phyloP scores from a whole-genome alignment of 371 early-diverging fungal genomes.

The Mortierella polycephala region DNA sequence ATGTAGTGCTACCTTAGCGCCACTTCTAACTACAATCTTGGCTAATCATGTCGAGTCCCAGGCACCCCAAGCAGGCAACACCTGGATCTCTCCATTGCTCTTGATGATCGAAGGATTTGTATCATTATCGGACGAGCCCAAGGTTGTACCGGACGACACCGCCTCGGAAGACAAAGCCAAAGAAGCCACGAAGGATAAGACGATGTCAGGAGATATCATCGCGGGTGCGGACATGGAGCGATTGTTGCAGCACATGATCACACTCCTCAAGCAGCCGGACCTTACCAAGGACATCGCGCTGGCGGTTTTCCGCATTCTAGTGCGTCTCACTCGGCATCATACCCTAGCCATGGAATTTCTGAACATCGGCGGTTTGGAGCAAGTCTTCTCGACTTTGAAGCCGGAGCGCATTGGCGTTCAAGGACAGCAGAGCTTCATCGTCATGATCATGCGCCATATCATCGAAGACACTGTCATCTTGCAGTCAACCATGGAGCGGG shows the following conservation, averaged over 20 bases:
- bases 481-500: conserved; percentile 76
- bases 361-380: conserved; percentile 69
- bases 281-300: conserved; percentile 66
- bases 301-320: conserved; percentile 81
- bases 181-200: conserved; percentile 41
- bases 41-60: conserved; percentile 16
- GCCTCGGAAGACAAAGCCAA: conserved; percentile 50
- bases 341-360: conserved; percentile 75
- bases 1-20: conserved; percentile 54
- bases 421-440: conserved; percentile 78
- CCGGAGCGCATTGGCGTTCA: conserved; percentile 66
- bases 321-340: conserved; percentile 82
- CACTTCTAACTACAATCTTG: conserved; percentile 61
- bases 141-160: conserved; percentile 40
- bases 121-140: conserved; percentile 74
- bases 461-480: conserved; percentile 80
- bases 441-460: conserved; percentile 89
- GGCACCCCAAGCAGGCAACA: conserved; percentile 48
- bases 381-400: conserved; percentile 65
- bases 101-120: conserved; percentile 76
- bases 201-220: conserved; percentile 45
- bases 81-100: conserved; percentile 74
- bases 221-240: conserved; percentile 53
- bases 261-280: conserved; percentile 59
- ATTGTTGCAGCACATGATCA: conserved; percentile 58